These are phyloP conservation scores for Usnea hakonensis DNA, from an alignment of 495 filamentous ascomycete genomes.

Conservation along the genomic window DNA sequence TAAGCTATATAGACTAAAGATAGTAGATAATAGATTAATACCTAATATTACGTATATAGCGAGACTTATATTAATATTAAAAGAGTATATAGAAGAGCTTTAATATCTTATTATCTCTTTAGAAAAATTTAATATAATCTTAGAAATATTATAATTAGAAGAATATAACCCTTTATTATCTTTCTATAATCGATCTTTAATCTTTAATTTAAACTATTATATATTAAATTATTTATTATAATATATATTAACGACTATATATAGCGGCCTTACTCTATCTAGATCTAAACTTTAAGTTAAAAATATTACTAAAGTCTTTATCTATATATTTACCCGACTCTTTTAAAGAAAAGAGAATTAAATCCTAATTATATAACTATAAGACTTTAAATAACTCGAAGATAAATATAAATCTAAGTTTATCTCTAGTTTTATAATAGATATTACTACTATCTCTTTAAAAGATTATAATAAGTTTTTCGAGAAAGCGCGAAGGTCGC, in stretches of 20 bases:
- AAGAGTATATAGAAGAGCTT: background rate
- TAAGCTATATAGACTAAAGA: too few relatives aligned
- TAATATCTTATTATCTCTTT: background rate
- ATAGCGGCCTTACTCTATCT: too few relatives aligned
- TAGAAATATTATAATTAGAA: background rate
- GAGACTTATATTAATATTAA: too few relatives aligned
- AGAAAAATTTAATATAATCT: background rate
- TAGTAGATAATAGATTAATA: too few relatives aligned
- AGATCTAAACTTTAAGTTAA: background rate
- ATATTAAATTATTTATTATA: background rate
- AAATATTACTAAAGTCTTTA: slow-evolving; percentile 1
- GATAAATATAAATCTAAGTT: background rate
- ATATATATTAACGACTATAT: background rate
- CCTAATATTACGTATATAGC: too few relatives aligned
- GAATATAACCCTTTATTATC: background rate
- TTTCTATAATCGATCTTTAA: background rate
- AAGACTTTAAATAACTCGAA: background rate
- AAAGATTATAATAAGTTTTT: background rate
- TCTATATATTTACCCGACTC: background rate
- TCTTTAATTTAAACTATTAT: background rate
- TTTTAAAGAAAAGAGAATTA: background rate
- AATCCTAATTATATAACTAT: background rate
- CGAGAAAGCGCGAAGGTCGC: background rate
- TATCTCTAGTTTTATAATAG: background rate
- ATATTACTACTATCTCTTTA: background rate